These are phyloP conservation scores for Fulvia fulva DNA, from an alignment of 2,329 filamentous ascomycete species.

Conservation along the genomic window DNA sequence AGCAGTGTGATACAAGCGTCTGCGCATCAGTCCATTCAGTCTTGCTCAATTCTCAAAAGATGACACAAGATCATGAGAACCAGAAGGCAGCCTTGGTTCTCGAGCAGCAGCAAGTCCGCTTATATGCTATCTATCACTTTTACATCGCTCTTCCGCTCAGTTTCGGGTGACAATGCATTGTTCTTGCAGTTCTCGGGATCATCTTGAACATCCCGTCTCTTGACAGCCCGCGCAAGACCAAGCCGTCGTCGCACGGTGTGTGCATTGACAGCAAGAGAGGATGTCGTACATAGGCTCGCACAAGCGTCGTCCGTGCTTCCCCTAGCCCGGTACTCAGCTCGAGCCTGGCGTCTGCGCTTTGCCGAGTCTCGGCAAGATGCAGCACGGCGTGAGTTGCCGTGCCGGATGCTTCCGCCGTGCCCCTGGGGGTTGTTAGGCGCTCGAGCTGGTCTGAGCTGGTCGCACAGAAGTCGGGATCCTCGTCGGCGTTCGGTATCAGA, in stretches of 20 bases:
- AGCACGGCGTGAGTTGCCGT: background rate
- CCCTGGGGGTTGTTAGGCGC: background rate
- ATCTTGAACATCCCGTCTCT: background rate
- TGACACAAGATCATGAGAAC: slow-evolving; percentile 1
- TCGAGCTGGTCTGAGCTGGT: background rate
- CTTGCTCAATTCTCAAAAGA: background rate
- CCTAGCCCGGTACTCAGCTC: background rate
- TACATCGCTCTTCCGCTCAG: slow-evolving; percentile 15
- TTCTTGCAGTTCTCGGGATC: slow-evolving; percentile 5
- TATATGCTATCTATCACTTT: slow-evolving; percentile 27
- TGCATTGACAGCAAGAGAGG: background rate
- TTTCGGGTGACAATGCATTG: slow-evolving; percentile 13
- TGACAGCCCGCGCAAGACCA: background rate
- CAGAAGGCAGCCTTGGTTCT: background rate
- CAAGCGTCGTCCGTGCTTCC: background rate
- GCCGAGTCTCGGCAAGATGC: background rate
- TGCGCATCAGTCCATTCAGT: background rate
- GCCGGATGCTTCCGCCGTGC: background rate
- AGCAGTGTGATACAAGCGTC: slow-evolving; percentile 9
- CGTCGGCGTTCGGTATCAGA: background rate
- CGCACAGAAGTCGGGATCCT: background rate
- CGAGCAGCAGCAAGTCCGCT: background rate
- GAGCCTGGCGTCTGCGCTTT: background rate
- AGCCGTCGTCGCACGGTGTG: background rate
- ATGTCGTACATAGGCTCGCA: background rate